Base-by-base conservation (phyloP, 148 eudicot genomes). In the Vaccinium macrocarpon region DNA sequence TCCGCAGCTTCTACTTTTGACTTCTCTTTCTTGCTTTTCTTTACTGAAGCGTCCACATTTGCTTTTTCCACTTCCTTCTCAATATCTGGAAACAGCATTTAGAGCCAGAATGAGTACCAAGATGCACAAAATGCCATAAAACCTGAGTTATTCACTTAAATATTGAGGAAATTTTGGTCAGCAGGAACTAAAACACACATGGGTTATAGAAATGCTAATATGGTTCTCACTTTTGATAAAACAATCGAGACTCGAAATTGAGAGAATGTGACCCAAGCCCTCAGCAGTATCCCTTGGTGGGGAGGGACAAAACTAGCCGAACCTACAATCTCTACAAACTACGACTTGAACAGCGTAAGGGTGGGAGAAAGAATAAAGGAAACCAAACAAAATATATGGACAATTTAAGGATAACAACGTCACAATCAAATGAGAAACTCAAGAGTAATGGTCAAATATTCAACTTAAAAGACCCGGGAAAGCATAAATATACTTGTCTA, bases 11-110 rank as follows among this genome's bases (percentile, higher is more conserved):
- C 90, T 62, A 55, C 86, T 88, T 90, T 90, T 1, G 91, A 88
- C 86, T 92, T 93, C 92, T 91, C 91, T 84, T 93, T 92, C 93
- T 91, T 93, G 92, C 94, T 93, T 90, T 93, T 94, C 87, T 93
- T 93, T 52, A 72, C 77, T 2, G 90, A 76, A 62, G 90, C 35
- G 9, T 87, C 93, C 53, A 52, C 46, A 12, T 88, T 50, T 32
- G 88, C 84, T 32, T 89, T 80, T 59, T 93, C 96, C 66, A 86
- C 87, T 38, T 91, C 95, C 94, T 93, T 93, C 52, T 89, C 94
- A 71, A 90, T 87, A 79, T 85, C 91, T 89, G 89, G 49, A 77
- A 13, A 82, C 51, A 62, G 27, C 76, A 70, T 62, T 56, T 11
- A 25, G 42, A 48, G 29, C 13, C 2, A 29, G 32, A 72, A 48